Evolutionary conservation across 2,329 filamentous ascomycete genomes (phyloP).

Genomic region (Aspergillus felis): DNA sequence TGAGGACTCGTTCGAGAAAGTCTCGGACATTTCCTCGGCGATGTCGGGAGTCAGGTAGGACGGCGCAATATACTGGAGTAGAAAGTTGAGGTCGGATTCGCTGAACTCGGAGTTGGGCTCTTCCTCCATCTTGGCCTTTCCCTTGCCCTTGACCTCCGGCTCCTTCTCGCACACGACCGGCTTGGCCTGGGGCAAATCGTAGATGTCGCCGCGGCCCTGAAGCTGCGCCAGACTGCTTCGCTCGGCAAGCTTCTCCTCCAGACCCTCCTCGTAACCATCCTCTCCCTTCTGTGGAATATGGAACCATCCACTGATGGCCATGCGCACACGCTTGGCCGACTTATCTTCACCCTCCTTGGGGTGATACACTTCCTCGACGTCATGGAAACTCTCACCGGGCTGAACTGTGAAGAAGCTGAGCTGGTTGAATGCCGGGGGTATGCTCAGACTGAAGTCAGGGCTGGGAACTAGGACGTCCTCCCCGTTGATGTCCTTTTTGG

Average conservation of each 20-base stretch:
- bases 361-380: constrained; percentile 96
- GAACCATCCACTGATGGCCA: constrained; percentile 99
- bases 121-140: constrained; percentile 37
- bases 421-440: constrained; percentile 96
- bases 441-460: constrained; percentile 73
- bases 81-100: constrained; percentile 78
- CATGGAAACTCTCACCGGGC: constrained; percentile 97
- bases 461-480: constrained; percentile 74
- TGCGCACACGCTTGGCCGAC: constrained; percentile 65
- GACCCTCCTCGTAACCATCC: constrained; percentile 81
- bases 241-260: constrained; percentile 82
- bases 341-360: constrained; percentile 57
- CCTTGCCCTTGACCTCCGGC: constrained; percentile 37
- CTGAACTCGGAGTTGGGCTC: constrained; percentile 60
- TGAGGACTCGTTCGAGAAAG: constrained; percentile 78
- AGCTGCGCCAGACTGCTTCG: constrained; percentile 91
- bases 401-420: constrained; percentile 97
- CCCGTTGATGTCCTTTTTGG: constrained; percentile 64
- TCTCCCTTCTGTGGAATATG: constrained; percentile 95
- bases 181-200: constrained; percentile 71
- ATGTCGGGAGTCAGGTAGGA: constrained; percentile 91
- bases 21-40: constrained; percentile 72
- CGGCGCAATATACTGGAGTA: constrained; percentile 85
- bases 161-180: constrained; percentile 47
- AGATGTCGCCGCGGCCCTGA: constrained; percentile 84